Evolutionary conservation across 2,329 filamentous ascomycete genomes (phyloP).

Genomic region (Rutstroemia sp.): DNA sequence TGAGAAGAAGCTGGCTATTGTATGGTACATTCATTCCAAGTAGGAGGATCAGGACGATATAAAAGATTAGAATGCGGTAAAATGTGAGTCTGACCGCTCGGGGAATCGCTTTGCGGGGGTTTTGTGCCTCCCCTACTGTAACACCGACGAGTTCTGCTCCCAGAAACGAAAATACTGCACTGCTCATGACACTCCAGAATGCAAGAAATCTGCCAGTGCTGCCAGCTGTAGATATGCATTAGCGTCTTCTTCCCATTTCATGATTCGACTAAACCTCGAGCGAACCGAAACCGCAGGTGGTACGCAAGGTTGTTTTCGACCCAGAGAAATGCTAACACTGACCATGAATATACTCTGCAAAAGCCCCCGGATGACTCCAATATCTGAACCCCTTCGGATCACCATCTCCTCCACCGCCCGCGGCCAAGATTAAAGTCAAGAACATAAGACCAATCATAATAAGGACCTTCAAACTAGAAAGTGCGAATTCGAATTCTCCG

Average conservation of each 20-base stretch:
- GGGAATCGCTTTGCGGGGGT: slow-evolving; percentile 58
- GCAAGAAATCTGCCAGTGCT: slow-evolving; percentile 47
- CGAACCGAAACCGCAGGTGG: background rate
- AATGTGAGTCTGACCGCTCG: slow-evolving; percentile 56
- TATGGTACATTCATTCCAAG: slow-evolving; percentile 58
- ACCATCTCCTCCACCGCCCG: slow-evolving; percentile 56
- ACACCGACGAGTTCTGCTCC: slow-evolving; percentile 55
- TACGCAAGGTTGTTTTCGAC: background rate
- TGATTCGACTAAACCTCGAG: too few species aligned
- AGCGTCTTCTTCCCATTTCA: background rate
- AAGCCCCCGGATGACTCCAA: slow-evolving; percentile 39
- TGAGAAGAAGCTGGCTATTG: slow-evolving; percentile 30
- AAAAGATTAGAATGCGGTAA: slow-evolving; percentile 56
- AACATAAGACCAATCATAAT: slow-evolving; percentile 60
- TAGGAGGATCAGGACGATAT: slow-evolving; percentile 53
- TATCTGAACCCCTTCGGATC: slow-evolving; percentile 43
- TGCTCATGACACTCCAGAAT: slow-evolving; percentile 43
- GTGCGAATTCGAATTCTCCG: slow-evolving; percentile 47
- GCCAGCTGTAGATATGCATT: slow-evolving; percentile 23
- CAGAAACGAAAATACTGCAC: slow-evolving; percentile 55
- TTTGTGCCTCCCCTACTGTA: slow-evolving; percentile 57
- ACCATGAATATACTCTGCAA: slow-evolving; percentile 9
- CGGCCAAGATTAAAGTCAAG: slow-evolving; percentile 53
- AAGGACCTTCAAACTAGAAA: slow-evolving; percentile 60
- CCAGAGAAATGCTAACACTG: too few species aligned